phyloP scores from a whole-genome alignment of 2,329 filamentous ascomycete genomes.

The Dendrostoma leiphaemia region DNA sequence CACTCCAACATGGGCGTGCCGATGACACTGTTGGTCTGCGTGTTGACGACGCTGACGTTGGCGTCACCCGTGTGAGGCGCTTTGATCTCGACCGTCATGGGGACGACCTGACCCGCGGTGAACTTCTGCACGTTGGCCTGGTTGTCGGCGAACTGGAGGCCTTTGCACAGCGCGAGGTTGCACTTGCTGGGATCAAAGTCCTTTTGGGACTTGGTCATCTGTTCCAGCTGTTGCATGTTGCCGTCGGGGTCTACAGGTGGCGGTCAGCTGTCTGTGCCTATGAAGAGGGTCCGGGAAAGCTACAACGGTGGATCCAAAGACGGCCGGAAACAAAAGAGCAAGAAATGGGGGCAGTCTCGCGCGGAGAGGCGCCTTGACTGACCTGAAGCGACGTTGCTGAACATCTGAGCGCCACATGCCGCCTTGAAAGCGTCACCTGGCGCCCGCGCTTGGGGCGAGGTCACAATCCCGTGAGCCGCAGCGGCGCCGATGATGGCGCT shows the following conservation, averaged over 20 bases:
- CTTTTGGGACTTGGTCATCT: constrained; percentile 6
- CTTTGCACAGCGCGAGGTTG: constrained; percentile 39
- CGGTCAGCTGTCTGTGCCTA: too few species aligned
- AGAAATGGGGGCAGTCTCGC: too few species aligned
- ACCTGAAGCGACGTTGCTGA: constrained; percentile 19
- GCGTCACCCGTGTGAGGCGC: constrained; percentile 46
- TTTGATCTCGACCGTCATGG: constrained; percentile 41
- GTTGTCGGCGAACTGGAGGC: constrained; percentile 40
- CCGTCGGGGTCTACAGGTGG: constrained; percentile 17
- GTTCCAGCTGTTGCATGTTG: constrained; percentile 16
- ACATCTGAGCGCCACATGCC: constrained; percentile 23
- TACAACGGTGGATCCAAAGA: too few species aligned
- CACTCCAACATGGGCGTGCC: constrained; percentile 36
- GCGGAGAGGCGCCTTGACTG: neutral
- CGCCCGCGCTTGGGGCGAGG: constrained; percentile 17
- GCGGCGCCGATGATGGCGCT: constrained; percentile 12
- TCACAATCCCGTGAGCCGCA: constrained; percentile 23
- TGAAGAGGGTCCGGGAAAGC: too few species aligned
- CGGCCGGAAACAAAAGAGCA: too few species aligned
- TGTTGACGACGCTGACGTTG: constrained; percentile 49
- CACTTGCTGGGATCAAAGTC: constrained; percentile 24
- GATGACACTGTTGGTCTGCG: constrained; percentile 44
- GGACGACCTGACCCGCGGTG: constrained; percentile 39
- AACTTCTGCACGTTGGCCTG: constrained; percentile 34
- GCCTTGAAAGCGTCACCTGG: constrained; percentile 23